phyloP scores from a whole-genome alignment of 306 rosid species.

The Purshia tridentata region DNA sequence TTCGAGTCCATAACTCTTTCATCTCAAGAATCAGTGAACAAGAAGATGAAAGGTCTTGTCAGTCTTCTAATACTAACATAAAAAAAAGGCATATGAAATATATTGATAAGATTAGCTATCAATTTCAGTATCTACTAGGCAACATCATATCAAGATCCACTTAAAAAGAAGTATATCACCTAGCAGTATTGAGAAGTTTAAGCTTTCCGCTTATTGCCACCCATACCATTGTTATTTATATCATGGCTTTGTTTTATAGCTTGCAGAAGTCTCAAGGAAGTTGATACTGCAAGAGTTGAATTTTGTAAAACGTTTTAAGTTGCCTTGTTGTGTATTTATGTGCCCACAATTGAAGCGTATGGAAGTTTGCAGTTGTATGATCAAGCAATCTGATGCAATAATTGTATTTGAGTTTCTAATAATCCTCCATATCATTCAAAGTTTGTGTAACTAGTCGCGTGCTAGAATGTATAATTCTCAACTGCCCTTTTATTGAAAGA shows the following conservation, averaged over 20 bases:
- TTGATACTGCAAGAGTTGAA: slow-evolving; percentile 20
- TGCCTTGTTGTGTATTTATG: slow-evolving; percentile 17
- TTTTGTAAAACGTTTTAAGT: slow-evolving; percentile 5
- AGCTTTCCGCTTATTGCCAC: slow-evolving; percentile 24
- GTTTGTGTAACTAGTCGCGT: background rate
- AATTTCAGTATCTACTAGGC: slow-evolving; percentile 24
- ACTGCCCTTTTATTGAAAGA: slow-evolving; percentile 28
- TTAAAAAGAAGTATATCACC: slow-evolving; percentile 25
- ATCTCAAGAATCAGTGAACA: background rate
- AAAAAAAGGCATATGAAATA: slow-evolving; percentile 6
- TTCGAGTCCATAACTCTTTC: background rate
- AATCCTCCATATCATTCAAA: slow-evolving; percentile 19
- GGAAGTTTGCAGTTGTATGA: slow-evolving; percentile 21
- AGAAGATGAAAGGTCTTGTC: background rate
- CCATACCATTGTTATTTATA: slow-evolving; percentile 19
- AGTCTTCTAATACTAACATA: background rate
- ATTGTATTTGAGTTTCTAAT: slow-evolving; percentile 13
- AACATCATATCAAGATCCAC: slow-evolving; percentile 15
- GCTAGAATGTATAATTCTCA: slow-evolving; percentile 16
- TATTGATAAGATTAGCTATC: slow-evolving; percentile 26
- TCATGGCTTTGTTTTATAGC: slow-evolving; percentile 27
- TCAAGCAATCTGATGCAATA: slow-evolving; percentile 14
- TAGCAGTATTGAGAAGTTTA: slow-evolving; percentile 29
- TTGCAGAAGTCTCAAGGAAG: slow-evolving; percentile 25
- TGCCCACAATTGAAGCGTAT: slow-evolving; percentile 18